phyloP scores from a whole-genome alignment of 768 basidiomycete genomes.

The Boletellus emodensis region DNA sequence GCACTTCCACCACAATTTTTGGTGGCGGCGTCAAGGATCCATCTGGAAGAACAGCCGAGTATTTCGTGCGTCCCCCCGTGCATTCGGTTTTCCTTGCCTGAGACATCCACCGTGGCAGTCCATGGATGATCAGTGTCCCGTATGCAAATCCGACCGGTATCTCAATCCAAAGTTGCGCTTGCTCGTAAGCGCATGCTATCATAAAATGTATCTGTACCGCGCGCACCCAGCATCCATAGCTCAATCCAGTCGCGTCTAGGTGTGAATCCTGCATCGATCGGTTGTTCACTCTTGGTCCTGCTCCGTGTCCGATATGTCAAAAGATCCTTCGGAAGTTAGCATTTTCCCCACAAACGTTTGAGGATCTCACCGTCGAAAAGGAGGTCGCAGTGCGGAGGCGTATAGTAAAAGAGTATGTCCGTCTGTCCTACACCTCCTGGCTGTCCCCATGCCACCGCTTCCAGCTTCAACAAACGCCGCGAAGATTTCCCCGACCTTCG shows the following conservation, averaged over 20 bases:
- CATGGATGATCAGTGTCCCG: conserved; percentile 93
- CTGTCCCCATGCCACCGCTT: conserved; percentile 1
- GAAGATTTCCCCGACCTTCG: conserved; percentile 83
- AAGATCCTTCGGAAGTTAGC: conserved; percentile 85
- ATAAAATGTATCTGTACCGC: conserved; percentile 75
- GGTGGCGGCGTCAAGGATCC: conserved; percentile 85
- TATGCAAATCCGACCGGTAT: conserved; percentile 96
- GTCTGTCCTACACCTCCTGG: not conserved
- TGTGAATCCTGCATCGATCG: conserved; percentile 99
- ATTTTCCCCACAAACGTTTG: conserved; percentile 94
- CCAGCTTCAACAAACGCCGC: conserved; percentile 88
- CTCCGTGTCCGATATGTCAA: conserved; percentile 91
- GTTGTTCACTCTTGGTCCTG: conserved; percentile 91
- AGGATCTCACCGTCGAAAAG: conserved; percentile 89
- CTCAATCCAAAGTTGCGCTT: conserved; percentile 91
- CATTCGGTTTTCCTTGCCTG: conserved; percentile 2
- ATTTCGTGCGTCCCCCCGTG: conserved; percentile 51
- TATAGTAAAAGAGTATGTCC: conserved; percentile 79
- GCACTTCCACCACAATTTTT: conserved; percentile 69
- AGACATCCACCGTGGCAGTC: conserved; percentile 41
- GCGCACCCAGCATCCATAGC: not conserved
- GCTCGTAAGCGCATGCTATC: conserved; percentile 94
- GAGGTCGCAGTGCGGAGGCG: conserved; percentile 87
- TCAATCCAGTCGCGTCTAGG: conserved; percentile 45
- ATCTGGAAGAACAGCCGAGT: conserved; percentile 77